Evolutionary conservation across 805 yeast species (phyloP), one percentile per base, ranked within the genome.

Genomic region (Kurtzmaniella cleridarum): DNA sequence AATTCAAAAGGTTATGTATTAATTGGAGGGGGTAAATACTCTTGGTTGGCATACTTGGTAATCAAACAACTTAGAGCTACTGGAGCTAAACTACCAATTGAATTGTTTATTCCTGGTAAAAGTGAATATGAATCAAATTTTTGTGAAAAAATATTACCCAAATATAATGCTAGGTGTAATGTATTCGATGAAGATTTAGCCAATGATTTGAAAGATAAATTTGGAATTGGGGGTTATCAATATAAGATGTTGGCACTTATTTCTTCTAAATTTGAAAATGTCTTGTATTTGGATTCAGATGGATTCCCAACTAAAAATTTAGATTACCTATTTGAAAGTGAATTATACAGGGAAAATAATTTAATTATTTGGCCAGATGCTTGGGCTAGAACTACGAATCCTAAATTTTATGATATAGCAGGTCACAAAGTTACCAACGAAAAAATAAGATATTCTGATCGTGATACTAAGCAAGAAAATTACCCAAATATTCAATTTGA

Each of bases 311-410:
- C 67, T 12, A 50, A 44, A 30, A 59, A 64, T 48, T 57, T 70
- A 13, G 78, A 75, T 38, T 59, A 60, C 36, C 60, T 81, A 31
- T 74, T 80, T 39, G 54, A 55, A 2, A 67, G 76, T 27, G 53
- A 62, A 10, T 59, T 66, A 6, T 79, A 62, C 57, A 48, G 54
- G 77, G 81, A 41, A 8, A 58, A 59, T 13, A 73, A 76, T 0
- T 51, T 80, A 39, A 62, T 79, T 8, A 42, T 78, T 7, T 80
- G 87, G 86, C 87, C 87, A 3, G 86, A 80, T 57, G 75, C 76
- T 27, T 80, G 87, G 87, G 69, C 80, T 2, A 65, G 87, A 55
- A 78, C 85, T 4, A 79, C 85, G 7, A 69, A 75, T 44, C 87
- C 87, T 15, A 63, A 62, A 34, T 78, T 57, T 49, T 78, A 75